These are phyloP conservation scores for Phyllachora maydis DNA, from an alignment of 2,329 filamentous ascomycete genomes.

Conservation along the genomic window DNA sequence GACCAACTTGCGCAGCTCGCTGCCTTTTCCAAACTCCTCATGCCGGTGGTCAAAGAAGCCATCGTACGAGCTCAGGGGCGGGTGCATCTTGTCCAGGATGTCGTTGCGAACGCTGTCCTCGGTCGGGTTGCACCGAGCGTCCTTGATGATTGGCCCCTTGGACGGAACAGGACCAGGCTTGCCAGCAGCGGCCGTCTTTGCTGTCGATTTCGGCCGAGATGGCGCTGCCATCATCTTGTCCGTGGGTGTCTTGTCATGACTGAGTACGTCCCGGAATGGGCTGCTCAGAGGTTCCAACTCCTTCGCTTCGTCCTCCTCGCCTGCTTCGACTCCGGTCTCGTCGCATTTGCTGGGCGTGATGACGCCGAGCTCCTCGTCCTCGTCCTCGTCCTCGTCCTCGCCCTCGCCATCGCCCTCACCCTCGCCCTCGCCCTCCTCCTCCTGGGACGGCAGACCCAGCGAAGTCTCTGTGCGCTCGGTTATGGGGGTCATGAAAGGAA, in stretches of 20 bases:
- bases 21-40: constrained; percentile 41
- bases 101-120: constrained; percentile 53
- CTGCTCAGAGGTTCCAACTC: constrained; percentile 20
- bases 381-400: constrained; percentile 18
- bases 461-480: constrained; percentile 89
- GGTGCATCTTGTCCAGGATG: constrained; percentile 56
- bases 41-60: constrained; percentile 61
- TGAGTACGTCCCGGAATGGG: constrained; percentile 32
- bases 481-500: constrained; percentile 98
- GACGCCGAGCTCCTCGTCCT: constrained; percentile 1
- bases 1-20: constrained; percentile 65
- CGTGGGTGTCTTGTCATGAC: neutral
- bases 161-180: no score
- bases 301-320: neutral
- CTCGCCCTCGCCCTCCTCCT: constrained; percentile 12
- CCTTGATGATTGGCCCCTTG: constrained; percentile 60
- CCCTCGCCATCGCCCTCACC: constrained; percentile 34
- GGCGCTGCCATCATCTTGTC: neutral
- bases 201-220: constrained; percentile 6
- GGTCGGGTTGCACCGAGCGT: constrained; percentile 74
- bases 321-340: no score
- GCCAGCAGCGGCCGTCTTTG: constrained; percentile 10
- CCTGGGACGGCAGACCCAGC: constrained; percentile 25
- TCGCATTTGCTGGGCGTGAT: no score
- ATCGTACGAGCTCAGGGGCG: constrained; percentile 50